These are phyloP conservation scores for Candida broadrunensis DNA, from an alignment of 805 yeast species.

Conservation along the genomic window DNA sequence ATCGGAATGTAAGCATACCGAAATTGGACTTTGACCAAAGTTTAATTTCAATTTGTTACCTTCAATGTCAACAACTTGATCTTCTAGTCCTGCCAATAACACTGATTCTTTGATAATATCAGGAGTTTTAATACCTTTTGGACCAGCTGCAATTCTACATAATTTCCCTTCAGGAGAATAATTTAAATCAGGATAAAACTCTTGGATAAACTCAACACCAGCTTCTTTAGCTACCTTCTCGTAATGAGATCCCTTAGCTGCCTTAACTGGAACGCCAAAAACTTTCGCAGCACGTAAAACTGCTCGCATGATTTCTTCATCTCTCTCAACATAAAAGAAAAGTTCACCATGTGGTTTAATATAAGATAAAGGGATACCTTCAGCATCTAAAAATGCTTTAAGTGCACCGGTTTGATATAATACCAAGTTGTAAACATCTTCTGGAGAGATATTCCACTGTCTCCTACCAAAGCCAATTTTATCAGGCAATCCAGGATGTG, in stretches of 20 bases:
- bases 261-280: constrained; percentile 33
- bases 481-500: constrained; percentile 41
- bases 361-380: constrained; percentile 27
- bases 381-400: constrained; percentile 32
- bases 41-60: constrained; percentile 20
- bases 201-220: constrained; percentile 34
- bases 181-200: constrained; percentile 32
- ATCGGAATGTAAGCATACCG: constrained; percentile 35
- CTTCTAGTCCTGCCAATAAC: constrained; percentile 18
- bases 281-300: constrained; percentile 32
- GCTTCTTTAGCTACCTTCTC: constrained; percentile 22
- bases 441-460: constrained; percentile 29
- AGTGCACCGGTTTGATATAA: constrained; percentile 39
- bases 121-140: constrained; percentile 26
- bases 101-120: constrained; percentile 25
- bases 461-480: constrained; percentile 40
- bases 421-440: constrained; percentile 32
- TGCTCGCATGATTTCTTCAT: constrained; percentile 33
- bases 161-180: constrained; percentile 27
- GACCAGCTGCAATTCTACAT: constrained; percentile 19
- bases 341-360: constrained; percentile 39
- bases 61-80: constrained; percentile 20
- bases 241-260: constrained; percentile 30
- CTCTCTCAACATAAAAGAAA: constrained; percentile 33
- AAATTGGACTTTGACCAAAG: constrained; percentile 24